These are phyloP conservation scores for Fusarium domesticum DNA, from an alignment of 2,329 filamentous ascomycete species.

Conservation along the genomic window DNA sequence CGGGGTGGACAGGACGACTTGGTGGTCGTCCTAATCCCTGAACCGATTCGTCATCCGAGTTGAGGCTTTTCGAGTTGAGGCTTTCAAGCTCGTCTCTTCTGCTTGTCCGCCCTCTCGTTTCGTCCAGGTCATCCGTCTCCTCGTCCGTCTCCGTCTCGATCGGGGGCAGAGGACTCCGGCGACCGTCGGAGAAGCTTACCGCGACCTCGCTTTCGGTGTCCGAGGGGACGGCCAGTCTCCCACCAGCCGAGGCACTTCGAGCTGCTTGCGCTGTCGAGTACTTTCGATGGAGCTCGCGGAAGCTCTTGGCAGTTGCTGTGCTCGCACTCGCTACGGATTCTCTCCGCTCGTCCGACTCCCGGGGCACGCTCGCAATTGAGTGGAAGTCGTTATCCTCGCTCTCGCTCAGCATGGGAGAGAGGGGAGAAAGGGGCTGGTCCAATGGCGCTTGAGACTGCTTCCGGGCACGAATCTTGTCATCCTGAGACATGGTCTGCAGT, in stretches of 20 bases:
- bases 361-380: slow-evolving; percentile 46
- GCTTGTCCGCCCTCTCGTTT: slow-evolving; percentile 17
- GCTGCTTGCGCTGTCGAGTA: slow-evolving; percentile 53
- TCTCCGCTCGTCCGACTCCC: slow-evolving; percentile 50
- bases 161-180: slow-evolving; percentile 53
- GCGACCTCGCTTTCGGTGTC: slow-evolving; percentile 61
- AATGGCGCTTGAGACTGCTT: slow-evolving; percentile 46
- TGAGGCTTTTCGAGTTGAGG: slow-evolving; percentile 27
- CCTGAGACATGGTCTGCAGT: slow-evolving; percentile 72
- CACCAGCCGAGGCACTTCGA: slow-evolving; percentile 40
- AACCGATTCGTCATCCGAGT: slow-evolving; percentile 31
- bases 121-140: slow-evolving; percentile 18
- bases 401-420: slow-evolving; percentile 36
- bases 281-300: slow-evolving; percentile 59
- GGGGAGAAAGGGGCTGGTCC: slow-evolving; percentile 35
- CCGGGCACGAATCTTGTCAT: slow-evolving; percentile 67
- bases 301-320: slow-evolving; percentile 64
- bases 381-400: slow-evolving; percentile 50
- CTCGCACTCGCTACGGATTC: slow-evolving; percentile 63
- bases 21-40: slow-evolving; percentile 31
- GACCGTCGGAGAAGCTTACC: slow-evolving; percentile 58
- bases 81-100: slow-evolving; percentile 31
- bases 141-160: slow-evolving; percentile 44
- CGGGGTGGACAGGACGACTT: slow-evolving; percentile 31
- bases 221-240: slow-evolving; percentile 46